A percentile compares a stretch with the other conserved stretches of the same genome.
phyloP scores from a whole-genome alignment of 2,329 filamentous ascomycete species.

The Diaporthe sp. region DNA sequence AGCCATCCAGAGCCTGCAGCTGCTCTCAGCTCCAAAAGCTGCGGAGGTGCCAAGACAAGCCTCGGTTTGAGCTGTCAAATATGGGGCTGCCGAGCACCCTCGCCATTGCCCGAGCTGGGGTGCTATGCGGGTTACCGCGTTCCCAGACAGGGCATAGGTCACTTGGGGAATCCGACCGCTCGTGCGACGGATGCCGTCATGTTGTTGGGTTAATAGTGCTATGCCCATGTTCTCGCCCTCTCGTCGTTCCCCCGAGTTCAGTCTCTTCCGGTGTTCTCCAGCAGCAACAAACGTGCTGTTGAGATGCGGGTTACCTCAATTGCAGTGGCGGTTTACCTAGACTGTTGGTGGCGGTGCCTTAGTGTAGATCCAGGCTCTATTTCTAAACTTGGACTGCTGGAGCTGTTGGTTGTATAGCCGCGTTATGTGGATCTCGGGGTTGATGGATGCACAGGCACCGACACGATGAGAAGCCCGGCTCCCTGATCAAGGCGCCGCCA shows the following conservation, averaged over 20 bases:
- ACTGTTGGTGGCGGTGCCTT: background rate
- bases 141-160: conserved; percentile 26
- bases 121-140: conserved; percentile 23
- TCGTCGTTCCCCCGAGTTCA: too few relatives aligned
- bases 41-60: conserved; percentile 24
- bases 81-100: conserved; percentile 19
- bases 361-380: background rate
- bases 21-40: conserved; percentile 22
- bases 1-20: background rate
- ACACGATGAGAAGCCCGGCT: background rate
- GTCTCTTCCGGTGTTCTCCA: background rate
- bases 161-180: background rate
- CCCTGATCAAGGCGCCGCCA: background rate
- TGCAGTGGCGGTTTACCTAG: background rate
- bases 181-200: conserved; percentile 29
- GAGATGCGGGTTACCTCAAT: conserved; percentile 9
- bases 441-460: background rate
- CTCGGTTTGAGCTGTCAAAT: conserved; percentile 29
- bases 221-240: background rate
- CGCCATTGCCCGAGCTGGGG: conserved; percentile 24
- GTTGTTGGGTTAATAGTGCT: conserved; percentile 9
- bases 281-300: background rate
- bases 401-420: conserved; percentile 1
- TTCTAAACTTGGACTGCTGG: background rate
- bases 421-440: conserved; percentile 12